Evolutionary conservation across 306 rosid species (phyloP).

Genomic region (Cicer cuneatum): DNA sequence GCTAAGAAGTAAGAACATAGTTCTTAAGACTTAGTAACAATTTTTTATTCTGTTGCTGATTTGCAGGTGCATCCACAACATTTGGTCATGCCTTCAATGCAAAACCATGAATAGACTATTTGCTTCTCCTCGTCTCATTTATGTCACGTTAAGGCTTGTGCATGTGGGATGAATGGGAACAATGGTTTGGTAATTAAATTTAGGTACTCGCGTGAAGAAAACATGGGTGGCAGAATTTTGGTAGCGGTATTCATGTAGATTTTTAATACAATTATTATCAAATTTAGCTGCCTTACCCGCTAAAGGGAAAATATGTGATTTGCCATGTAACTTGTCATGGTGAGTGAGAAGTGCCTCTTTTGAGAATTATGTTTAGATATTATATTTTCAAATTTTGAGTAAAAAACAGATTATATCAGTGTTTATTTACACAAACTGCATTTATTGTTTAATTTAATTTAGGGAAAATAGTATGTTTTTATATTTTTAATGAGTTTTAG

Average conservation of each 20-base stretch:
- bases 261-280: background rate
- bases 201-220: conserved; percentile 29
- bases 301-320: conserved; percentile 29
- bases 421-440: background rate
- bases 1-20: conserved; percentile 11
- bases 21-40: conserved; percentile 2
- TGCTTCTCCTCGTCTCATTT: conserved; percentile 14
- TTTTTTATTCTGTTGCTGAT: conserved; percentile 27
- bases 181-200: conserved; percentile 17
- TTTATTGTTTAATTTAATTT: background rate
- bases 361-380: conserved; percentile 3
- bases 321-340: conserved; percentile 24
- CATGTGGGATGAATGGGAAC: conserved; percentile 31
- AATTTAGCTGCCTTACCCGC: conserved; percentile 12
- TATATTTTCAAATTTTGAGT: background rate
- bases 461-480: conserved; percentile 8
- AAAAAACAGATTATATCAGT: background rate
- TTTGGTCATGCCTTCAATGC: conserved; percentile 48
- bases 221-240: conserved; percentile 40
- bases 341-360: conserved; percentile 7
- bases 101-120: conserved; percentile 44
- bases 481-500: conserved; percentile 6
- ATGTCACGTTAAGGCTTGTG: conserved; percentile 35
- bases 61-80: conserved; percentile 50
- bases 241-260: conserved; percentile 34